Evolutionary conservation across 1,284 basidiomycete species (phyloP), one percentile per base, ranked within the genome.

Genomic region (Rugosomyces carneus): DNA sequence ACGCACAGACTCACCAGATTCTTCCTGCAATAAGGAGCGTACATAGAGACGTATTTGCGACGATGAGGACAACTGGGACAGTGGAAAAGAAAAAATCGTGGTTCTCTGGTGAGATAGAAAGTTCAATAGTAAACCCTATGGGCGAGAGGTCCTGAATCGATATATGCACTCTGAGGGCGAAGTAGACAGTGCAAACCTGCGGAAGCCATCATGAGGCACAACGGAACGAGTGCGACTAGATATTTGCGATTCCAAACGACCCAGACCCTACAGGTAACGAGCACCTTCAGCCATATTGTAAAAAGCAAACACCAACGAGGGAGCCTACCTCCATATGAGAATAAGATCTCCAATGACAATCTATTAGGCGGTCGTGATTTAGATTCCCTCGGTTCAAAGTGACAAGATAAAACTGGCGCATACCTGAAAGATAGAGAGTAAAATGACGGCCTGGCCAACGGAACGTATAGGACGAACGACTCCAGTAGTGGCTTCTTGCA

Each of bases 31-130:
- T 46, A 18, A 46, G 44, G 16, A 21, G 8, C 7, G 44, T 40
- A 32, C 44, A 35, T 11, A 46, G 11, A 11, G 38, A 34, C 16
- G 44, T 46, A 20, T 46, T 46, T n/a, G 31, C 38, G 9, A 46
- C 44, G 23, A 46, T 40, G 11, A 40, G 16, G 6, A 35, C 31
- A 3, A 37, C 32, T 29, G 39, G 31, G 8, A 16, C 8, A 34
- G 31, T 34, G 7, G 31, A 16, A 13, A 34, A 16, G 8, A 34
- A 34, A n/a, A 34, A 34, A n/a, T 34, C 15, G 31, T 34, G 15
- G 31, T n/a, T 4, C 8, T 34, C 31, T 13, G 15, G 31, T 34
- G 15, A 9, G 27, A 13, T 29, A 13, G 27, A 29, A 2, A 29
- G 27, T 9, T 29, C 27, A 10, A 29, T 29, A 29, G 9, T 29